Conservation (phyloP, 2,329 filamentous ascomycete genomes). For the Boeremia exigua region DNA sequence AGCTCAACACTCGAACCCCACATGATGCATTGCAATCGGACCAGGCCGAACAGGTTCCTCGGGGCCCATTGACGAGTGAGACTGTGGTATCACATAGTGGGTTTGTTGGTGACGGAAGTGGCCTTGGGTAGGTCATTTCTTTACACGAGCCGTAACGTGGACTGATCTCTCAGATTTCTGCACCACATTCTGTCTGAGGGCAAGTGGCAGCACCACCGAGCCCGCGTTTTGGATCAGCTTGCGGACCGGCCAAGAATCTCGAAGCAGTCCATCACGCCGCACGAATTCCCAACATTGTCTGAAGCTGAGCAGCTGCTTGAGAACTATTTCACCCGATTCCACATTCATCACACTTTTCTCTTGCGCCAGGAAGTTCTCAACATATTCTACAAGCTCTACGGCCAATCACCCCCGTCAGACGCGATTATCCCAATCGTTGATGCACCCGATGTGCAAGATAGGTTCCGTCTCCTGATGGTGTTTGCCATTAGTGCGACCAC, state of each 20-base stretch:
- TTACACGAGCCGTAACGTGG: neutral
- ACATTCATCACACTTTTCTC: constrained; percentile 21
- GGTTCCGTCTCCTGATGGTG: constrained; percentile 49
- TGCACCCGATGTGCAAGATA: constrained; percentile 32
- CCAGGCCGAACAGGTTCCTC: constrained; percentile 6
- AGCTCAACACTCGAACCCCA: neutral
- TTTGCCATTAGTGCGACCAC: constrained; percentile 48
- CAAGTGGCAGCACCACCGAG: constrained; percentile 22
- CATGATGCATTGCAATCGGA: neutral
- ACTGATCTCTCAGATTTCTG: constrained; percentile 9
- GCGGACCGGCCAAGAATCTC: constrained; percentile 16
- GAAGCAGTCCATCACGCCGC: constrained; percentile 4
- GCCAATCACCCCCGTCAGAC: neutral
- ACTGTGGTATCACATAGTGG: constrained; percentile 14
- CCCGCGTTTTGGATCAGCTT: constrained; percentile 19
- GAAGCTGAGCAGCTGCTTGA: constrained; percentile 17
- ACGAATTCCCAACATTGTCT: constrained; percentile 2
- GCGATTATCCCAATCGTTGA: neutral
- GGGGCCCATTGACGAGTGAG: constrained; percentile 8
- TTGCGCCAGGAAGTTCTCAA: constrained; percentile 13
- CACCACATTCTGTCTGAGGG: constrained; percentile 21
- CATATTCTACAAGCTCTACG: constrained; percentile 18
- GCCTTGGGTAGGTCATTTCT: constrained; percentile 4
- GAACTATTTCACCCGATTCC: constrained; percentile 18
- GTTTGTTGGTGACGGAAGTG: constrained; percentile 26